Base-by-base conservation (phyloP, 805 yeast genomes). In the Candida tallmaniae region DNA sequence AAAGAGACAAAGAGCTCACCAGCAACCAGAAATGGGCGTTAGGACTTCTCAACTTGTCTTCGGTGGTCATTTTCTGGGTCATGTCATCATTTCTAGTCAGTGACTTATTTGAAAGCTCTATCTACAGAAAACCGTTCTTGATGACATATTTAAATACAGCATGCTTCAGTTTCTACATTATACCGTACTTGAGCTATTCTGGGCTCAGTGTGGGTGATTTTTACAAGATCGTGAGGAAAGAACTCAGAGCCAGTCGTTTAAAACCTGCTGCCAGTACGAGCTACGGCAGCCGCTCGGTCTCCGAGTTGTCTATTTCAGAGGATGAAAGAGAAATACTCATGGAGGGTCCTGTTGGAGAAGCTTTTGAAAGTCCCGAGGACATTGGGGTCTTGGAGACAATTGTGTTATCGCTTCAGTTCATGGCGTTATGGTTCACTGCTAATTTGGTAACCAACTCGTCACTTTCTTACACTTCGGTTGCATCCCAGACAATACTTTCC, bases 101-200 rank as follows among this genome's bases (percentile, higher is more conserved):
- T 56, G 80, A 77, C 27, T 65, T 86, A 26, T 83, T 86, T 47
- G 87, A 80, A 46, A 70, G 74, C 30, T 75, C 72, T 38, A 62
- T 70, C 18, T 93, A 87, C 56, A 62, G 87, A 31, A 93, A 93
- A 59, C 98, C 98, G 12, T 89, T 87, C 52, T 74, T 89, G 42
- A 84, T 93, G 46, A 93, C 98, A 2, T 93, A 90, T 62, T 58
- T 90, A 47, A 93, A 89, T 62, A 89, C 97, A 0, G 80, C 87
- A 1, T 75, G 93, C 4, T 93, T 93, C 56, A 68, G 77, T 6
- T 66, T 90, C 34, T 93, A 90, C 55, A 62, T 93, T 32, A 54
- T 83, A 27, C 90, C 93, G 1, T 73, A 76, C 41, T 45, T 65
- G 42, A 47, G 25, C 36, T 52, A 53, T 42, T 62, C 61, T 38